These are phyloP conservation scores for Lignosus rhinocerotis DNA, from an alignment of 1,284 basidiomycete species.

Conservation along the genomic window DNA sequence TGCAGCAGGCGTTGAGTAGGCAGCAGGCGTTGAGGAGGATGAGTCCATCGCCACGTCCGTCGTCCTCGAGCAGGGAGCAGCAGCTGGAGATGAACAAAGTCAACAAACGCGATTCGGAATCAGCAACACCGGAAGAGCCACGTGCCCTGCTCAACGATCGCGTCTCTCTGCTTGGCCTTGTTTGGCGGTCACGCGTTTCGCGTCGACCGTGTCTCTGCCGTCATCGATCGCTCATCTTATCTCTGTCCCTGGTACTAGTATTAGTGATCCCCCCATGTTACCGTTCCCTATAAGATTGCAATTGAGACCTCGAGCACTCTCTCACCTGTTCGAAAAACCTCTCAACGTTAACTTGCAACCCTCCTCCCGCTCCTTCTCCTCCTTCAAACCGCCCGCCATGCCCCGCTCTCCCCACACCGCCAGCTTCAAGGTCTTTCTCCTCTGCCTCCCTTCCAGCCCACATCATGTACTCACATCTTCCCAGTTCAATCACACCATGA, in stretches of 20 bases:
- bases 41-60: conserved; percentile 14
- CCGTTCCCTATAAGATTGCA: too few species aligned
- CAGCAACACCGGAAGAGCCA: conserved; percentile 5
- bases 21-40: conserved; percentile 9
- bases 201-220: conserved; percentile 3
- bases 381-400: conserved; percentile 42
- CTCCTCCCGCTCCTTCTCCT: conserved; percentile 5
- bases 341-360: background rate
- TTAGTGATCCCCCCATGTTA: too few species aligned
- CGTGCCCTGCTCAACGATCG: conserved; percentile 24
- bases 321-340: too few species aligned
- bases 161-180: conserved; percentile 28
- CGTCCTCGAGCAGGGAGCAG: background rate
- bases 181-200: conserved; percentile 26
- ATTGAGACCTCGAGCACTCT: too few species aligned
- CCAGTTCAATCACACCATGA: conserved; percentile 89
- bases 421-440: conserved; percentile 53
- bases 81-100: conserved; percentile 4
- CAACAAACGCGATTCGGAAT: background rate
- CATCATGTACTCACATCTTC: background rate
- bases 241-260: too few species aligned
- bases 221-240: background rate
- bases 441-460: background rate
- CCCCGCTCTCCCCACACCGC: conserved; percentile 65
- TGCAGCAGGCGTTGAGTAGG: too few species aligned